Percentiles rank a stretch among this genome's conserved stretches.
These are phyloP conservation scores for Grigorovia jiainica DNA, from an alignment of 805 yeast genomes.

Conservation along the genomic window DNA sequence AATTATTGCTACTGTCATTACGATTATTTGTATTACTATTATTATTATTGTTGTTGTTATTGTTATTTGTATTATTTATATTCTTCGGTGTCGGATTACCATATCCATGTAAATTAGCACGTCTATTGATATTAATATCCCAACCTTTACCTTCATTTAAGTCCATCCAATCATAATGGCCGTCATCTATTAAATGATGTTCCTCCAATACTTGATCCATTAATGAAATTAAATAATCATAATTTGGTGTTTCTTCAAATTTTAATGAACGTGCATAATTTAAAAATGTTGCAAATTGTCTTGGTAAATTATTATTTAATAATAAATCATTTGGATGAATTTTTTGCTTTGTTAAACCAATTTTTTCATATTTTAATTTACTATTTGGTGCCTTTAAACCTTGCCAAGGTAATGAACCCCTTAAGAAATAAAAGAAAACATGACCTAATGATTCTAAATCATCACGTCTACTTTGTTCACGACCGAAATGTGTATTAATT, in stretches of 20 bases:
- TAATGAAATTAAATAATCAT: constrained; percentile 52
- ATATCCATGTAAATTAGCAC: constrained; percentile 74
- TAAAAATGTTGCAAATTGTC: constrained; percentile 66
- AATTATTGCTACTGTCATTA: constrained; percentile 2
- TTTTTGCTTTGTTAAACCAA: constrained; percentile 70
- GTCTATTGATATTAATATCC: constrained; percentile 66
- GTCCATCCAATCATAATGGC: constrained; percentile 72
- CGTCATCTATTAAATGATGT: constrained; percentile 52
- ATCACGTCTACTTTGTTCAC: constrained; percentile 77
- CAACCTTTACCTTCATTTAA: constrained; percentile 74
- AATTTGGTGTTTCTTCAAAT: constrained; percentile 76
- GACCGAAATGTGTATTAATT: constrained; percentile 76
- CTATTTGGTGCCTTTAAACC: constrained; percentile 85
- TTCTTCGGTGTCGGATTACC: constrained; percentile 55
- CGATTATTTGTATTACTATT: not conserved
- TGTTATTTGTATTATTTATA: constrained; percentile 14
- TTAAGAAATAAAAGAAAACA: constrained; percentile 67
- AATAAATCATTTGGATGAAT: constrained; percentile 51
- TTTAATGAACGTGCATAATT: constrained; percentile 57
- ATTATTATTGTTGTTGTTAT: constrained; percentile 9
- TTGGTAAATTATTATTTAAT: constrained; percentile 51
- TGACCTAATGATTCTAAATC: constrained; percentile 77
- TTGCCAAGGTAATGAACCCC: constrained; percentile 83
- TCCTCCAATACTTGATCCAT: constrained; percentile 52
- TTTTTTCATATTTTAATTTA: constrained; percentile 72